Evolutionary conservation across 768 basidiomycete species (phyloP).

Genomic region (Dictyophora rubrovolvata): DNA sequence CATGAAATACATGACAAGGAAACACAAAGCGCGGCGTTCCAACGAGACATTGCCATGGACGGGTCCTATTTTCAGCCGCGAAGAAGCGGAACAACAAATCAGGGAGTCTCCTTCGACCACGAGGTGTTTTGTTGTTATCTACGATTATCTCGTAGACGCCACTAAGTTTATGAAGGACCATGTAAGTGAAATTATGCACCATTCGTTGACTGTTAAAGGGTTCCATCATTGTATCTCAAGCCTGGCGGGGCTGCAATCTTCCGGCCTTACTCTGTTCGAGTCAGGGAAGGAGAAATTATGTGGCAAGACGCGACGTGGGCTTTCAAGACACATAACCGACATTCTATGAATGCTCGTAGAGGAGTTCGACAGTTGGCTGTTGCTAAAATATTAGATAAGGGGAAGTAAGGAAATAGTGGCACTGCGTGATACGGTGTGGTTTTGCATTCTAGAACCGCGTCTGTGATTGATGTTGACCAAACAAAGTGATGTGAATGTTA

Average conservation of each 20-base stretch:
- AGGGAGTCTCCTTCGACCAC: conserved; percentile 17
- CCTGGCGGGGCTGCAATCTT: conserved; percentile 53
- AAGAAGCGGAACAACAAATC: conserved; percentile 27
- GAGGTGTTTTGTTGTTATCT: conserved; percentile 44
- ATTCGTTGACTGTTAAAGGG: too few relatives aligned
- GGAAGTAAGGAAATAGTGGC: too few relatives aligned
- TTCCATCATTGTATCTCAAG: conserved; percentile 25
- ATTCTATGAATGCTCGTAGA: conserved; percentile 44
- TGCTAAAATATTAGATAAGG: conserved; percentile 22
- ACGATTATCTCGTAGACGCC: conserved; percentile 52
- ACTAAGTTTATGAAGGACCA: conserved; percentile 54
- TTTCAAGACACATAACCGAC: conserved; percentile 63
- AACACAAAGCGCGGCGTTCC: conserved; percentile 18
- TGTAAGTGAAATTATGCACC: conserved; percentile 31
- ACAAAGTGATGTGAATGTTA: too few relatives aligned
- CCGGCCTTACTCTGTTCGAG: conserved; percentile 34
- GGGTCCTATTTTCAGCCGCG: conserved; percentile 32
- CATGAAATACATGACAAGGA: conserved; percentile 36
- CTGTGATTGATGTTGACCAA: too few relatives aligned
- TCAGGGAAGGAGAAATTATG: conserved; percentile 8
- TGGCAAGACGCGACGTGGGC: conserved; percentile 48
- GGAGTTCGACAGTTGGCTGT: conserved; percentile 38
- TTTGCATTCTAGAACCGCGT: too few relatives aligned
- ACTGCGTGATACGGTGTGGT: too few relatives aligned
- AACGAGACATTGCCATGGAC: conserved; percentile 21